phyloP scores from a whole-genome alignment of 73 alveolate species.

The Tetrahymena malaccensis region DNA sequence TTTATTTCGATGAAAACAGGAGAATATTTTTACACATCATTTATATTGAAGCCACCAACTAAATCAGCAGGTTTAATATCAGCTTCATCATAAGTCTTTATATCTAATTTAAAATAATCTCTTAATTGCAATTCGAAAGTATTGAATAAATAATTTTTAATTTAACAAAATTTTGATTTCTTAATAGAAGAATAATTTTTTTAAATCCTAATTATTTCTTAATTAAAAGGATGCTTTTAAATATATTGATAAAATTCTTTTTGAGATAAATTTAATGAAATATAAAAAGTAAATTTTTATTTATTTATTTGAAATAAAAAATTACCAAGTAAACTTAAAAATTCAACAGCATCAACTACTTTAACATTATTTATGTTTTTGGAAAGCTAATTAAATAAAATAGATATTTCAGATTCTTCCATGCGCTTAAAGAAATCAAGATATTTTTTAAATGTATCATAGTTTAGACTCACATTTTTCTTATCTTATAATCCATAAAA shows the following conservation, averaged over 20 bases:
- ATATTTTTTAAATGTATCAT: not conserved
- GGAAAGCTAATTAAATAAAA: not conserved
- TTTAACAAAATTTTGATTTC: too few relatives aligned
- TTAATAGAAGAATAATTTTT: too few relatives aligned
- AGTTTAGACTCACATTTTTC: not conserved
- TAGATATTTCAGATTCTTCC: not conserved
- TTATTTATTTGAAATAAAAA: not conserved
- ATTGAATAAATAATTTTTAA: too few relatives aligned
- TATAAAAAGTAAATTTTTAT: too few relatives aligned
- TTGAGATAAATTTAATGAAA: too few relatives aligned
- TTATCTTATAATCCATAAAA: not conserved
- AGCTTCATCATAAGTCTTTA: not conserved
- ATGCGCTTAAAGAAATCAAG: not conserved
- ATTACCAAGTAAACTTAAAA: not conserved
- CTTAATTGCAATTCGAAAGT: not conserved
- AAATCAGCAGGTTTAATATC: not conserved
- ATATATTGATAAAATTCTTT: too few relatives aligned
- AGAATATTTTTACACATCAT: not conserved
- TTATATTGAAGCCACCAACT: not conserved
- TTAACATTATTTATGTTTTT: not conserved
- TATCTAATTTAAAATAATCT: not conserved
- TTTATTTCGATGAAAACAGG: not conserved
- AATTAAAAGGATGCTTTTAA: too few relatives aligned
- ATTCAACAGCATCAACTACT: not conserved
- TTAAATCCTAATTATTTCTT: too few relatives aligned